A percentile compares a stretch with the other conserved stretches of the same genome.
phyloP scores from a whole-genome alignment of 768 basidiomycete genomes.

The Omphalotus guepiniiformis region DNA sequence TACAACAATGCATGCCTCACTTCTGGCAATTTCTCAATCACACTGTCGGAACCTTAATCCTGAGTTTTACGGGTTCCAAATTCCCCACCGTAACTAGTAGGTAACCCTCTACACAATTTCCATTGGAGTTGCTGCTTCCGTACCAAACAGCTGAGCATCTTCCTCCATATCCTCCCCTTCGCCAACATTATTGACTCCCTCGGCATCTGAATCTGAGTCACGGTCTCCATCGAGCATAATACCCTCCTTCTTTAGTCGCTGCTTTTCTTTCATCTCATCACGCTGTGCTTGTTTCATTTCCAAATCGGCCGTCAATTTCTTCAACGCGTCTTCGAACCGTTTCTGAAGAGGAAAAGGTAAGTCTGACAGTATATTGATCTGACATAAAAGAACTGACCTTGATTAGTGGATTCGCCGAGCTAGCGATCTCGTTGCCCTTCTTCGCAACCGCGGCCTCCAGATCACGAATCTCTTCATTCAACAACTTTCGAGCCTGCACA shows the following conservation, averaged over 20 bases:
- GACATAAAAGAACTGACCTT: constrained; percentile 44
- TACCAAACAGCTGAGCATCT: not conserved
- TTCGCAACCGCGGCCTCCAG: constrained; percentile 83
- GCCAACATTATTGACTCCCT: not conserved
- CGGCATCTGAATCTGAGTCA: constrained; percentile 19
- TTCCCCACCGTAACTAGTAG: no score
- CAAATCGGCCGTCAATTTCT: constrained; percentile 81
- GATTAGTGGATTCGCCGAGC: constrained; percentile 83
- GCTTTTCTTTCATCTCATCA: constrained; percentile 76
- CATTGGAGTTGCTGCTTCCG: not conserved
- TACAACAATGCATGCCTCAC: no score
- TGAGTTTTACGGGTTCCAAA: no score
- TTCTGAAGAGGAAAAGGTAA: constrained; percentile 40
- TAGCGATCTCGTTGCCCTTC: constrained; percentile 79
- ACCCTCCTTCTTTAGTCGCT: constrained; percentile 68
- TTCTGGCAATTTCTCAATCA: no score
- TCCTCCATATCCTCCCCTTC: not conserved
- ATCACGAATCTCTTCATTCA: constrained; percentile 88
- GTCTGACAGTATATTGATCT: no score
- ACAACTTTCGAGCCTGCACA: constrained; percentile 68
- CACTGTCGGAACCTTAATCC: no score
- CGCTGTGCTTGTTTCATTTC: constrained; percentile 80
- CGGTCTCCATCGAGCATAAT: constrained; percentile 36
- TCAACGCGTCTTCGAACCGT: constrained; percentile 90
- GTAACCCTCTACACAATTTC: no score